Evolutionary conservation across 805 yeast genomes (phyloP).

Genomic region (Alloascoidea africana): DNA sequence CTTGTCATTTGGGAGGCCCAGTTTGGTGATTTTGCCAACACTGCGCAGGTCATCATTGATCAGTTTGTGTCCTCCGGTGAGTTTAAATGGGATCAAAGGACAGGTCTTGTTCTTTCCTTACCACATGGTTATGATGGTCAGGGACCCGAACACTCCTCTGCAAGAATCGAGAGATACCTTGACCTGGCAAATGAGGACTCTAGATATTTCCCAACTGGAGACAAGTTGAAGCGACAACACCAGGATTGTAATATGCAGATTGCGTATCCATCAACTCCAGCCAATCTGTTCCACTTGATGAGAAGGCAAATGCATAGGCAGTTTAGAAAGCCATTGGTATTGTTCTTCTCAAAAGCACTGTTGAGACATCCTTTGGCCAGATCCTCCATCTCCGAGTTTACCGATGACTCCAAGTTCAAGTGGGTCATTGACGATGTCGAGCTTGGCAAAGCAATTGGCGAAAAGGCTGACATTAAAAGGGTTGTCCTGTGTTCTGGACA

Average conservation of each 20-base stretch:
- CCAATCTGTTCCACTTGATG: conserved; percentile 87
- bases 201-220: conserved; percentile 80
- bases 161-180: conserved; percentile 92
- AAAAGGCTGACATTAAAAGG: conserved; percentile 77
- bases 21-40: conserved; percentile 99
- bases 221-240: conserved; percentile 89
- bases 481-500: conserved; percentile 82
- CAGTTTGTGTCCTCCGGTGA: conserved; percentile 96
- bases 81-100: conserved; percentile 97
- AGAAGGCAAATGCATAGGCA: conserved; percentile 99
- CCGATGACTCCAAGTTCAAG: conserved; percentile 83
- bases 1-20: conserved; percentile 99
- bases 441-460: conserved; percentile 60
- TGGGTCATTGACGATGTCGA: conserved; percentile 93
- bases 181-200: conserved; percentile 94
- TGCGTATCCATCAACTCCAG: conserved; percentile 96
- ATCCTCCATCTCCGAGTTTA: conserved; percentile 69
- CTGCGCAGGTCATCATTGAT: conserved; percentile 95
- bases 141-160: conserved; percentile 99
- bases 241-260: conserved; percentile 98
- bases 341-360: conserved; percentile 85
- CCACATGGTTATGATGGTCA: conserved; percentile 99
- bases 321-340: conserved; percentile 50
- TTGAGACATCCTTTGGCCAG: conserved; percentile 97
- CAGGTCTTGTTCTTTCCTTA: conserved; percentile 85